These are phyloP conservation scores for Leccinum longicurvipes DNA, from an alignment of 768 basidiomycete species.

Conservation along the genomic window DNA sequence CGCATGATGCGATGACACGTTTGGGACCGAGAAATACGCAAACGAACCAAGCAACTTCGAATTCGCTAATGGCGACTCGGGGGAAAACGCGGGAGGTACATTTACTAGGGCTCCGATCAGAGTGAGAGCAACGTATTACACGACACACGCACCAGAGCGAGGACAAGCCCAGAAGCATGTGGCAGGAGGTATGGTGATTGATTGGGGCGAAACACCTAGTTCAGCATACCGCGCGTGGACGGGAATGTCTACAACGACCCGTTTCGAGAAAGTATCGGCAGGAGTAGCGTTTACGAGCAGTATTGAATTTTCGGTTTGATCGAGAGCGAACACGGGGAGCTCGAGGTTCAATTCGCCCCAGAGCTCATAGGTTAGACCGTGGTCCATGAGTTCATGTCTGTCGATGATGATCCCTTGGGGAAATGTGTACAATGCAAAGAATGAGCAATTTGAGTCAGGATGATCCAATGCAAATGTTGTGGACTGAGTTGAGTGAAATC, in stretches of 20 bases:
- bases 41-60: slow-evolving; percentile 23
- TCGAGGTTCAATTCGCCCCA: slow-evolving; percentile 41
- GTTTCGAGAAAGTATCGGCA: slow-evolving; percentile 2
- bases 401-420: slow-evolving; percentile 43
- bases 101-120: slow-evolving; percentile 11
- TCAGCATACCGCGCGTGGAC: slow-evolving; percentile 44
- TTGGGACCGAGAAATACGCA: slow-evolving; percentile 16
- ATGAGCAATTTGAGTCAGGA: slow-evolving; percentile 17
- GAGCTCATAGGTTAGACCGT: slow-evolving; percentile 32
- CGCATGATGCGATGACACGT: slow-evolving; percentile 3
- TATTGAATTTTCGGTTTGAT: slow-evolving; percentile 22
- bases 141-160: slow-evolving; percentile 18
- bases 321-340: slow-evolving; percentile 38
- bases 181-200: slow-evolving; percentile 26
- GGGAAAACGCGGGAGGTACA: slow-evolving; percentile 7
- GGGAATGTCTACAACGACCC: slow-evolving; percentile 34
- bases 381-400: slow-evolving; percentile 40
- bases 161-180: slow-evolving; percentile 34
- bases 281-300: slow-evolving; percentile 32
- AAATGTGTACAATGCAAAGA: slow-evolving; percentile 36
- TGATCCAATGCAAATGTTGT: slow-evolving; percentile 17
- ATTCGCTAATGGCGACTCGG: slow-evolving; percentile 14
- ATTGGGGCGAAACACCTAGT: slow-evolving; percentile 20
- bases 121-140: neutral
- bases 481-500: slow-evolving; percentile 32